Conservation (phyloP, 2,329 filamentous ascomycete genomes). For the Camillea tinctor region DNA sequence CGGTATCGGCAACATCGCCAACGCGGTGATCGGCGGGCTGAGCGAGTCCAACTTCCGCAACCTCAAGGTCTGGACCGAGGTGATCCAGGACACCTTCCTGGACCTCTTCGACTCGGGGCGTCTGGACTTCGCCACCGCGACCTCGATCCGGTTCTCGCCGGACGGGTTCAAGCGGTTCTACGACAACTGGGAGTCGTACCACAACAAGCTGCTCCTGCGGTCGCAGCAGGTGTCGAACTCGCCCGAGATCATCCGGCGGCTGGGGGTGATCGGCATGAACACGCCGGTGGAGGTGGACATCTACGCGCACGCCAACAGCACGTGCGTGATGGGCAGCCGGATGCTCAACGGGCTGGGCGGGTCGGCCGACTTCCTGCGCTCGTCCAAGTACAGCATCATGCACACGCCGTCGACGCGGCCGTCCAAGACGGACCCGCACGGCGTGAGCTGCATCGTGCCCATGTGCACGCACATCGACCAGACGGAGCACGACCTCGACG, state of each 20-base stretch:
- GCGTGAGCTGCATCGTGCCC: constrained; percentile 85
- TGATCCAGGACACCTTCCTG: constrained; percentile 88
- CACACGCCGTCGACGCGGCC: constrained; percentile 83
- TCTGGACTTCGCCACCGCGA: constrained; percentile 86
- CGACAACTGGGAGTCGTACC: constrained; percentile 76
- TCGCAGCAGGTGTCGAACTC: constrained; percentile 88
- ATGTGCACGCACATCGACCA: constrained; percentile 93
- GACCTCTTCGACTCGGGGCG: constrained; percentile 88
- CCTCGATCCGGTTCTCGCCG: constrained; percentile 85
- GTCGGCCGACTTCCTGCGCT: constrained; percentile 70
- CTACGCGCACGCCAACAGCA: constrained; percentile 89
- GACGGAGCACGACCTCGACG: constrained; percentile 88
- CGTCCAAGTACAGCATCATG: constrained; percentile 82
- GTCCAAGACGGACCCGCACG: constrained; percentile 77
- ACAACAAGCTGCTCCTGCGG: constrained; percentile 79
- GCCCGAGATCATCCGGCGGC: constrained; percentile 83
- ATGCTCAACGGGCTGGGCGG: constrained; percentile 76
- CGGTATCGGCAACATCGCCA: constrained; percentile 91
- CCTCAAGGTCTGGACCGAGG: constrained; percentile 90
- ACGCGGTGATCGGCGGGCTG: constrained; percentile 84
- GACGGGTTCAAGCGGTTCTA: constrained; percentile 92
- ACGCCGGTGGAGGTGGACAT: constrained; percentile 93
- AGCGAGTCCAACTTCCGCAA: constrained; percentile 80
- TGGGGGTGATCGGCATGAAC: constrained; percentile 93
- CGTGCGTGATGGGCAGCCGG: constrained; percentile 82